These are phyloP conservation scores for Phytophthora ramorum DNA, from an alignment of 352 stramenopile species.

Conservation along the genomic window DNA sequence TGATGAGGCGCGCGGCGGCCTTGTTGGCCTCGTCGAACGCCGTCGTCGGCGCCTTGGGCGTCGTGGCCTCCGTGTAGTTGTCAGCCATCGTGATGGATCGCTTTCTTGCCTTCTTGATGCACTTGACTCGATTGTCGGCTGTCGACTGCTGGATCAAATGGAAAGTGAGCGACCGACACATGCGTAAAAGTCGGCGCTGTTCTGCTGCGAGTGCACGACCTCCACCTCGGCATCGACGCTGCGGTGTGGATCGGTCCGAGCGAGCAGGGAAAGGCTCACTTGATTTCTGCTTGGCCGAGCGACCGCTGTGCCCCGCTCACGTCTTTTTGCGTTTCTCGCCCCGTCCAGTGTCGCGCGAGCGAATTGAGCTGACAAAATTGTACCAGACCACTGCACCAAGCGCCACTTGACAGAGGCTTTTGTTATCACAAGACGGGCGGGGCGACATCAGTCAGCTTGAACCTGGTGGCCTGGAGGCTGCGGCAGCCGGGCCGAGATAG, in stretches of 20 bases:
- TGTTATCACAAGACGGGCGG: slow-evolving; percentile 8
- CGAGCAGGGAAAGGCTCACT: slow-evolving; percentile 18
- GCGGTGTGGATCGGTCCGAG: neutral
- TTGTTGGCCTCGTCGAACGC: slow-evolving; percentile 24
- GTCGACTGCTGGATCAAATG: slow-evolving; percentile 9
- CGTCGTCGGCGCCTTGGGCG: slow-evolving; percentile 5
- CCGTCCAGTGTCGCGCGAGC: slow-evolving; percentile 4
- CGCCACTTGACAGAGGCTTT: slow-evolving; percentile 10
- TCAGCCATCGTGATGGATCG: slow-evolving; percentile 11
- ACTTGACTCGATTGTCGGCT: slow-evolving; percentile 19
- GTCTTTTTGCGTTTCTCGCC: slow-evolving; percentile 3
- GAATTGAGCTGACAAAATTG: slow-evolving; percentile 4
- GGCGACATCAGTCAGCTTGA: slow-evolving; percentile 16
- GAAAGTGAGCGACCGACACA: slow-evolving; percentile 15
- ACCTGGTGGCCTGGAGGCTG: neutral
- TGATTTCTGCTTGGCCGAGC: slow-evolving; percentile 26
- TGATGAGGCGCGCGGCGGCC: too few species aligned
- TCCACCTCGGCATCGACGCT: neutral
- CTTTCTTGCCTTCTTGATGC: slow-evolving; percentile 8
- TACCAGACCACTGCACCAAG: neutral
- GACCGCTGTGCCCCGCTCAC: neutral
- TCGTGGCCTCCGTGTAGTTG: slow-evolving; percentile 20
- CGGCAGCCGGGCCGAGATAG: neutral
- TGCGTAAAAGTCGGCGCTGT: neutral
- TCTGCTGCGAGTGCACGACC: neutral